Conservation (phyloP, 2,329 filamentous ascomycete species). For the Reticulascus tulasneorum region DNA sequence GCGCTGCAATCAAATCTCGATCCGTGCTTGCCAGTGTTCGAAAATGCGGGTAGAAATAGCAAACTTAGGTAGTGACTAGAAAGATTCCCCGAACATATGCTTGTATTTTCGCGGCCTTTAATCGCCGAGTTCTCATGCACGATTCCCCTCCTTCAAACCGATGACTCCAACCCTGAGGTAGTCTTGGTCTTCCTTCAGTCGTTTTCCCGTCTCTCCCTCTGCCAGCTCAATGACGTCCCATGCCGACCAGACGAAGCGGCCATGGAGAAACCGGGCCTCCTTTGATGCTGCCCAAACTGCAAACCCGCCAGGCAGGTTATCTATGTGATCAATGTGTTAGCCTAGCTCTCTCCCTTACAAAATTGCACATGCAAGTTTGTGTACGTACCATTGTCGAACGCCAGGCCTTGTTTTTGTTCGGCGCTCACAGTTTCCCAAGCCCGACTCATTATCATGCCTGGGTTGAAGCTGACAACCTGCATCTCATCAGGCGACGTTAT, state of each 20-base stretch:
- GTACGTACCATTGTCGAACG: slow-evolving; percentile 25
- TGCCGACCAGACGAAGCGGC: slow-evolving; percentile 33
- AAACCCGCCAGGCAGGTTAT: slow-evolving; percentile 19
- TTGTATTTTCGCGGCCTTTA: too few relatives aligned
- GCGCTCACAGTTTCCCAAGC: slow-evolving; percentile 2
- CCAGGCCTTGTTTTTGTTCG: slow-evolving; percentile 18
- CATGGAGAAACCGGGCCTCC: slow-evolving; percentile 34
- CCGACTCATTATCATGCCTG: slow-evolving; percentile 20
- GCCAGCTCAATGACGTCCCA: slow-evolving; percentile 38
- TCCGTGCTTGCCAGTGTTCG: too few relatives aligned
- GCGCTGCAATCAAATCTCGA: too few relatives aligned
- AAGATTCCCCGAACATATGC: too few relatives aligned
- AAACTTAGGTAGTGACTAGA: too few relatives aligned
- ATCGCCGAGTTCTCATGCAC: too few relatives aligned
- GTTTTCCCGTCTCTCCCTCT: slow-evolving; percentile 7
- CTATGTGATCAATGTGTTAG: slow-evolving; percentile 4
- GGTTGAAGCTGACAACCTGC: slow-evolving; percentile 23
- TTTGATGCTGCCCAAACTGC: slow-evolving; percentile 33
- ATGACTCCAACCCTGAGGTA: slow-evolving; percentile 13
- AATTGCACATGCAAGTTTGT: neutral
- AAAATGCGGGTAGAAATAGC: too few relatives aligned
- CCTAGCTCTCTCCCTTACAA: too few relatives aligned
- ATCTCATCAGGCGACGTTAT: slow-evolving; percentile 20
- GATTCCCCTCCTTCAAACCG: too few relatives aligned
- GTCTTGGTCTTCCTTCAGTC: slow-evolving; percentile 12